Conservation (phyloP, 768 basidiomycete genomes). For the Mycena latifolia region DNA sequence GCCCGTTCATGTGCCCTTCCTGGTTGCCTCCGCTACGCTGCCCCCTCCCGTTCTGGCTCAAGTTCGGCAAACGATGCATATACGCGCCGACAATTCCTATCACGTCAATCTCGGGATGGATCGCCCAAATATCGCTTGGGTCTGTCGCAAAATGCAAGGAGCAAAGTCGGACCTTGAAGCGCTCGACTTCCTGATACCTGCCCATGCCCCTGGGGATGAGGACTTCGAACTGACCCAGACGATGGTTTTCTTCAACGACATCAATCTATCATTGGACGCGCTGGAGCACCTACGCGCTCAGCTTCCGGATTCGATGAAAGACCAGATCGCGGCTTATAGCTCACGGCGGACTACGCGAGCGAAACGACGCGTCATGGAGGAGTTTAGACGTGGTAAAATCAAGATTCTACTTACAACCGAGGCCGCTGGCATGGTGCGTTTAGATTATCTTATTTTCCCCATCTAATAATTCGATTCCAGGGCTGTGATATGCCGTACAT, state of each 20-base stretch:
- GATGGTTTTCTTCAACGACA: constrained; percentile 14
- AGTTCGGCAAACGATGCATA: background rate
- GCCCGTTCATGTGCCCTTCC: background rate
- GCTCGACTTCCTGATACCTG: background rate
- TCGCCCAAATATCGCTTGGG: background rate
- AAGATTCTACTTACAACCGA: constrained; percentile 42
- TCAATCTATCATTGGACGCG: background rate
- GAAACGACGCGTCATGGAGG: constrained; percentile 21
- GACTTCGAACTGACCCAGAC: background rate
- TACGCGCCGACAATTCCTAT: background rate
- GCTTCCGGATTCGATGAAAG: background rate
- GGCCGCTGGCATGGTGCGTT: constrained; percentile 46
- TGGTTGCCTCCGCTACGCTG: background rate
- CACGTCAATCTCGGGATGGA: background rate
- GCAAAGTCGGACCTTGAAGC: constrained; percentile 2
- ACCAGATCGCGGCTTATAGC: background rate
- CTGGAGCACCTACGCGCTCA: background rate
- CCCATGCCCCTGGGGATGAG: background rate
- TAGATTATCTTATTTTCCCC: background rate
- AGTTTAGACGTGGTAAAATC: constrained; percentile 38
- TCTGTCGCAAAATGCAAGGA: background rate
- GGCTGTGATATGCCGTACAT: background rate
- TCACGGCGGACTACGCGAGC: background rate
- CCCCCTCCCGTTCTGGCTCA: background rate
- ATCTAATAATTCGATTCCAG: background rate